Evolutionary conservation across 1,139 yeast genomes (phyloP), one percentile per base, ranked within the genome.

Genomic region (Candida buenavistaensis): DNA sequence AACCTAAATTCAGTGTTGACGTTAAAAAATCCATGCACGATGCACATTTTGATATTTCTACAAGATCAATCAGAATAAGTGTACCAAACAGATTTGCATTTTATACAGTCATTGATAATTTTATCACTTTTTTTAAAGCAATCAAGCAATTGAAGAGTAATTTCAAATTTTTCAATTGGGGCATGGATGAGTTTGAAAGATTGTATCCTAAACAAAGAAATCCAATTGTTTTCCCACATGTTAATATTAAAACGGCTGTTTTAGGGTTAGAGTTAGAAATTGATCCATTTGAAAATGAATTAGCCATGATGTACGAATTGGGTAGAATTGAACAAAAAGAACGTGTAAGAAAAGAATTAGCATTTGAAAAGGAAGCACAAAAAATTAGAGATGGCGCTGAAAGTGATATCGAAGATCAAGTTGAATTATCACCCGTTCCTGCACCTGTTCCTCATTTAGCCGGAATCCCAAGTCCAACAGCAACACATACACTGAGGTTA

Each of bases 31-130:
- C 33, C 23, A 35, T 47, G 10, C 46, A 44, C 20, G 40, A 54
- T 14, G 51, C 50, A 16, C 36, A 38, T 6, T 43, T 57, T 29
- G 57, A 52, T 14, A 45, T 67, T 12, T 41, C 41, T 1, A 48
- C 71, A 6, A 49, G 48, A 10, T 55, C 62, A 2, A 52, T 69
- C 8, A 47, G 70, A 27, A 46, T 71, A 28, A 60, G 57, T 34
- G 61, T 81, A 33, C 86, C 88, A 1, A 78, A 79, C 50, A 78
- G 79, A 41, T 80, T 80, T 49, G 64, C 80, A 36, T 75, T 83
- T 40, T 82, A 81, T 54, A 74, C 78, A 8, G 75, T 84, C 24
- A 64, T 82, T 36, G 95, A 85, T 45, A 82, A 82, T 46, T 52
- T 78, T 3, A 72, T 82, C 24, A 78, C 86, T 0, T 60, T 78